A percentile compares a stretch with the other conserved stretches of the same genome.
phyloP scores from a whole-genome alignment of 2,329 filamentous ascomycete species.

The Nothopassalora personata region DNA sequence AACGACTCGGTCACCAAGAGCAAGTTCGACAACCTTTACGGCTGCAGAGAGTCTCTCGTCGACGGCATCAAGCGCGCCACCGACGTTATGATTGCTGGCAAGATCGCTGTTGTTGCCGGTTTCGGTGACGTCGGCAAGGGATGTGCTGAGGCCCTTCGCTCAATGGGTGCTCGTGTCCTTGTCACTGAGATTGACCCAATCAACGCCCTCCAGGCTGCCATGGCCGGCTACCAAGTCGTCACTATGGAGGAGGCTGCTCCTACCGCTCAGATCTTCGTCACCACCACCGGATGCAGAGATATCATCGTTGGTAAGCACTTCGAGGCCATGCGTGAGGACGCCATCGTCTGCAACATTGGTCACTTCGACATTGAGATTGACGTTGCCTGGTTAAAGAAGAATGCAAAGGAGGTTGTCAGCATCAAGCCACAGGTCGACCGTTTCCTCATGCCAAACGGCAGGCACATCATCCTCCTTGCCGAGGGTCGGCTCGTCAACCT shows the following conservation, averaged over 20 bases:
- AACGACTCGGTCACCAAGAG: slow-evolving; percentile 99
- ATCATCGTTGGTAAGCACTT: slow-evolving; percentile 92
- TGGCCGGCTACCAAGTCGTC: slow-evolving; percentile 92
- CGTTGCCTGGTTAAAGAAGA: slow-evolving; percentile 98
- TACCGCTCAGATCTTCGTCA: slow-evolving; percentile 95
- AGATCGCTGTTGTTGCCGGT: slow-evolving; percentile 94
- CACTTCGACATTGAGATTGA: slow-evolving; percentile 99
- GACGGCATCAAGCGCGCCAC: slow-evolving; percentile 99
- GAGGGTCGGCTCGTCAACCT: slow-evolving; percentile 99
- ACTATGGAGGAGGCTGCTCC: slow-evolving; percentile 96
- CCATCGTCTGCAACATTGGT: slow-evolving; percentile 99
- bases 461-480: slow-evolving; percentile 96
- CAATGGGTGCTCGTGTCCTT: slow-evolving; percentile 94
- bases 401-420: slow-evolving; percentile 87
- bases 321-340: slow-evolving; percentile 90
- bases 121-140: slow-evolving; percentile 99
- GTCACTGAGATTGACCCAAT: slow-evolving; percentile 98
- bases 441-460: slow-evolving; percentile 87
- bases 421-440: slow-evolving; percentile 99
- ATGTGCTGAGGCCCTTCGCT: slow-evolving; percentile 89
- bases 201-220: slow-evolving; percentile 98
- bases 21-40: slow-evolving; percentile 99
- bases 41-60: slow-evolving; percentile 96
- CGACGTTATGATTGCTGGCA: slow-evolving; percentile 99
- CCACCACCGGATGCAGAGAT: slow-evolving; percentile 97